A percentile compares a stretch with the other conserved stretches of the same genome.
These are phyloP conservation scores for Malus hybrid DNA, from an alignment of 331 rosid species.

Conservation along the genomic window DNA sequence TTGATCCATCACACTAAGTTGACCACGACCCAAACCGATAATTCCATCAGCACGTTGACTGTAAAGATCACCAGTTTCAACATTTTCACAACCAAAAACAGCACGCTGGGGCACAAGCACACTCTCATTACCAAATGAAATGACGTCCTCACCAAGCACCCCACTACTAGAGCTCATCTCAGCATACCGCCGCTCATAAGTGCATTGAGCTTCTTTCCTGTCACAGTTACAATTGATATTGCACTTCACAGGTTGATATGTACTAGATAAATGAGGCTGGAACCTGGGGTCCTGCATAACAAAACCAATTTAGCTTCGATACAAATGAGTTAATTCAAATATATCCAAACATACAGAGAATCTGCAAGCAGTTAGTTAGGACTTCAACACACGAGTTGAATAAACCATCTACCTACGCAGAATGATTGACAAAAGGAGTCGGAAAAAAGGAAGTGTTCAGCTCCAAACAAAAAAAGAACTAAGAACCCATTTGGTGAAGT, in stretches of 20 bases:
- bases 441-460: not conserved
- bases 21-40: constrained; percentile 49
- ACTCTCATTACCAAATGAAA: constrained; percentile 46
- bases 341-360: no score
- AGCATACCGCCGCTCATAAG: constrained; percentile 44
- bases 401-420: not conserved
- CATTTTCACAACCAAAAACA: constrained; percentile 47
- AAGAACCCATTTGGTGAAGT: not conserved
- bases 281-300: constrained; percentile 41
- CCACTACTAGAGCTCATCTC: constrained; percentile 53
- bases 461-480: not conserved
- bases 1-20: constrained; percentile 52
- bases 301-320: not conserved
- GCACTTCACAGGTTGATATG: constrained; percentile 45
- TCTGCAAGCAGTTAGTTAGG: no score
- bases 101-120: constrained; percentile 41
- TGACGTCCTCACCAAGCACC: constrained; percentile 33
- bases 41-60: constrained; percentile 56
- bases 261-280: constrained; percentile 29
- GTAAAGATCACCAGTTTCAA: constrained; percentile 48
- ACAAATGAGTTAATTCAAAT: not conserved
- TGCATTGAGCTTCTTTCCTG: constrained; percentile 33
- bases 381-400: no score
- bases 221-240: constrained; percentile 33
- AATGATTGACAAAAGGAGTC: not conserved